Evolutionary conservation across 176 grass and related monocot species (phyloP), one percentile per base, ranked within the genome.

Genomic region (Echinochloa phyllopogon): DNA sequence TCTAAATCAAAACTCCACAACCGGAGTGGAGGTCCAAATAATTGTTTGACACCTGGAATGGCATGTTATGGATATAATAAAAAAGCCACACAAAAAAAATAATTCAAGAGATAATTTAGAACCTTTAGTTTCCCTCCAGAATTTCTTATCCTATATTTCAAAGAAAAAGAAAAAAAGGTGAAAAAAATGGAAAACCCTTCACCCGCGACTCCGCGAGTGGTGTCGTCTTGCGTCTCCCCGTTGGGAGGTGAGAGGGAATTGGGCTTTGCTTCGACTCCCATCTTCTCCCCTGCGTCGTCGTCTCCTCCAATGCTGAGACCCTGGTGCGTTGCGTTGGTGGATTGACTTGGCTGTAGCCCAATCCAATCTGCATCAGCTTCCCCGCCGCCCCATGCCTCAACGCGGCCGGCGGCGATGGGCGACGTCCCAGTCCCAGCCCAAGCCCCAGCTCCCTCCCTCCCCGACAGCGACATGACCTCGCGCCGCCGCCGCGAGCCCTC

Each of bases 391-490:
- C 74, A 86, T 86, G 83, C 83, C 60, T 66, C 63, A 53, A 39
- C 64, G 64, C 83, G 17, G 52, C 52, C 52, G 73, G 45, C 24
- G 39, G 24, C 85, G 78, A 87, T 87, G 85, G 85, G 69, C 39
- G 85, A 85, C 62, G 62, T 67, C 48, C 58, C 85, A 9, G 56
- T 17, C 47, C 17, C 67, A 20, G 21, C 33, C 60, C 2, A 77
- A 72, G 23, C 68, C 72, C 2, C 85, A 72, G 69, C 43, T 25
- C 23, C 69, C 70, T 10, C 0, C 48, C 12, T 17, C 65, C 27
- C 27, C 40, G 40, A 44, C 52, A 39, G 6, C 13, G 53, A 38
- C 36, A 66, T 79, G 59, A 85, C 87, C 42, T 24, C 81, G 3
- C 70, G 37, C 48, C 79, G 64, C 36, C 80, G 73, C 47, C 69